These are phyloP conservation scores for Epichloe typhina DNA, from an alignment of 2,329 filamentous ascomycete species.

Conservation along the genomic window DNA sequence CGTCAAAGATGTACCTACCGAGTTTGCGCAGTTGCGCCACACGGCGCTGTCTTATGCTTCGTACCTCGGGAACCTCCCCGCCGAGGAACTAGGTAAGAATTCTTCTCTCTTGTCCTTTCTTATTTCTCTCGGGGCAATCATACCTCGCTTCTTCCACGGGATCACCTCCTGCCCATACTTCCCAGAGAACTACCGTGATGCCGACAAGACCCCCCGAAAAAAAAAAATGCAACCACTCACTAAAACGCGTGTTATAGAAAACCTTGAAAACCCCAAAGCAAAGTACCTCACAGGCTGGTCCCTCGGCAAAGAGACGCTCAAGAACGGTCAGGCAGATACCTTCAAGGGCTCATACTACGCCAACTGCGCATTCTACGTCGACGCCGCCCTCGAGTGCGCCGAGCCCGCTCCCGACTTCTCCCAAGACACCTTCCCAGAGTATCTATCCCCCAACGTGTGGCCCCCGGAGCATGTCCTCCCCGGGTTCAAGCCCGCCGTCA, in stretches of 20 bases:
- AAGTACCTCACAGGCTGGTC: slow-evolving; percentile 67
- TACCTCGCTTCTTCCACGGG: background rate
- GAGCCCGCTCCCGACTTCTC: slow-evolving; percentile 45
- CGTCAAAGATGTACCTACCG: slow-evolving; percentile 69
- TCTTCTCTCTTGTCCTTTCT: slow-evolving; percentile 8
- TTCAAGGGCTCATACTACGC: slow-evolving; percentile 77
- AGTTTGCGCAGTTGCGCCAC: slow-evolving; percentile 59
- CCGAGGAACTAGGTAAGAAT: slow-evolving; percentile 51
- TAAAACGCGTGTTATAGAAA: slow-evolving; percentile 21
- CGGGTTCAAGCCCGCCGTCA: slow-evolving; percentile 60
- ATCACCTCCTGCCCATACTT: too few species aligned
- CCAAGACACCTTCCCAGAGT: slow-evolving; percentile 62
- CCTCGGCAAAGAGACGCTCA: slow-evolving; percentile 67
- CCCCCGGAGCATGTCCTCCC: slow-evolving; percentile 57
- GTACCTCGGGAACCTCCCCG: slow-evolving; percentile 71
- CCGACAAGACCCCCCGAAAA: too few species aligned
- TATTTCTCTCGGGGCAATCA: background rate
- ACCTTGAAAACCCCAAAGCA: slow-evolving; percentile 44
- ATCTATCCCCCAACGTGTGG: slow-evolving; percentile 86
- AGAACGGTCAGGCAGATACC: slow-evolving; percentile 64
- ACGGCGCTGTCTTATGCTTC: slow-evolving; percentile 75
- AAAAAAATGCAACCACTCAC: background rate
- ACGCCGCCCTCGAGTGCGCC: slow-evolving; percentile 47
- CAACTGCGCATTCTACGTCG: slow-evolving; percentile 67
- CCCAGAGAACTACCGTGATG: too few species aligned